Evolutionary conservation across 345 rosid species (phyloP), one percentile per base, ranked within the genome.

Genomic region (Excoecaria agallocha): DNA sequence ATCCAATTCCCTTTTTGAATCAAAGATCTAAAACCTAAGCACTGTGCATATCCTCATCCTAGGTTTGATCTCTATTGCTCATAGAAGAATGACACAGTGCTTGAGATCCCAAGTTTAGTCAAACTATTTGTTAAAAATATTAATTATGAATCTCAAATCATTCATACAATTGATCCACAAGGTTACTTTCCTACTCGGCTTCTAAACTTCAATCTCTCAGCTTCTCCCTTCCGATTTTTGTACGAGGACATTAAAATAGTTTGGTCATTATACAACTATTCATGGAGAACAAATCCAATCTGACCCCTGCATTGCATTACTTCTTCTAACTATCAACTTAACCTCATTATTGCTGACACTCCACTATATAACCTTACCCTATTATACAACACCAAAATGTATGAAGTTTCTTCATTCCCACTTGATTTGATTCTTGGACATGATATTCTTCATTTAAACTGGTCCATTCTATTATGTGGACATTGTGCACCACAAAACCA

Each of bases 1-100:
- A 20, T 77, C 71, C 70, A 71, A 22, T 77, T 70, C 41, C 80
- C 80, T 0, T 77, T 77, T 51, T 35, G 71, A 3, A 12, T 71
- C 41, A n/a, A n/a, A n/a, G n/a, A n/a, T n/a, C n/a, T n/a, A n/a
- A n/a, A n/a, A n/a, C n/a, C n/a, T n/a, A n/a, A n/a, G n/a, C n/a
- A n/a, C n/a, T n/a, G n/a, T n/a, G n/a, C n/a, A 55, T 25, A 55
- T 60, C 64, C 64, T 35, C 17, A 5, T 35, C 45, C 25, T 54
- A 62, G 74, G 7, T 76, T 70, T 46, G 10, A 51, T 3, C 64
- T 76, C 7, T 76, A 74, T 19, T 76, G 79, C 39, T 12, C 71
- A 7, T 49, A 39, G 12, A 17, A 1, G 20, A 13, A 62, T 1
- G 16, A 20, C 0, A 69, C 69, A 6, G 8, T 76, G 39, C 74